phyloP scores from a whole-genome alignment of 768 basidiomycete genomes.

The Xerocomus brunneocitrinus region DNA sequence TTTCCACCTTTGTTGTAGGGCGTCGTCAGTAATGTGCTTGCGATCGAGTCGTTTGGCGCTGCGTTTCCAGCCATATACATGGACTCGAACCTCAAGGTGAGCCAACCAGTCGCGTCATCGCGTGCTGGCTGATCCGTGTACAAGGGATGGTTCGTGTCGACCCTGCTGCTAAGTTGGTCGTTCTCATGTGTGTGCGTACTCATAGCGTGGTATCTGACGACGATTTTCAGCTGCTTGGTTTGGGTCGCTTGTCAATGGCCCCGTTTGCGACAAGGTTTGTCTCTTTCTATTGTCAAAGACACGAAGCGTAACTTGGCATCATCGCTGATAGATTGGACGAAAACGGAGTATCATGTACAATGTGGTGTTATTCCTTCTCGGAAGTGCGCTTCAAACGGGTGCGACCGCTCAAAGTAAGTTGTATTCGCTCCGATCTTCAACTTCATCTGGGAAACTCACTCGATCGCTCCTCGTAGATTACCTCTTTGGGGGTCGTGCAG shows the following conservation, averaged over 20 bases:
- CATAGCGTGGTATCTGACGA: conserved; percentile 5
- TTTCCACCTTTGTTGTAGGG: conserved; percentile 13
- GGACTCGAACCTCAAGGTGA: conserved; percentile 26
- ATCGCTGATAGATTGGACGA: conserved; percentile 21
- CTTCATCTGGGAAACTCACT: neutral
- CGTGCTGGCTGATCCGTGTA: neutral
- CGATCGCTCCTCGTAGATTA: conserved; percentile 11
- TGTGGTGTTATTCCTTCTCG: conserved; percentile 28
- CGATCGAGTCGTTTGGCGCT: conserved; percentile 32
- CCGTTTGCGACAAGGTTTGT: conserved; percentile 28
- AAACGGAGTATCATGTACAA: conserved; percentile 26
- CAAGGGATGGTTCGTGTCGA: conserved; percentile 32
- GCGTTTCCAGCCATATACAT: conserved; percentile 29
- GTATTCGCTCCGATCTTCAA: neutral
- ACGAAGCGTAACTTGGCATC: neutral
- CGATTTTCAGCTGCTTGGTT: conserved; percentile 27
- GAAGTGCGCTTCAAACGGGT: conserved; percentile 30
- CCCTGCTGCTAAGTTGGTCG: conserved; percentile 24
- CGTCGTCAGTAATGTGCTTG: conserved; percentile 31
- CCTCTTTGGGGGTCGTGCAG: conserved; percentile 29
- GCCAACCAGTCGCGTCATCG: neutral
- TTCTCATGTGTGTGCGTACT: neutral
- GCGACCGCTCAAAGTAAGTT: conserved; percentile 22
- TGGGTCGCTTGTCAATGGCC: conserved; percentile 29
- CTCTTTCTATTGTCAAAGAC: neutral